Base-by-base conservation (phyloP, 441 rosid species). In the Geranium incanum region DNA sequence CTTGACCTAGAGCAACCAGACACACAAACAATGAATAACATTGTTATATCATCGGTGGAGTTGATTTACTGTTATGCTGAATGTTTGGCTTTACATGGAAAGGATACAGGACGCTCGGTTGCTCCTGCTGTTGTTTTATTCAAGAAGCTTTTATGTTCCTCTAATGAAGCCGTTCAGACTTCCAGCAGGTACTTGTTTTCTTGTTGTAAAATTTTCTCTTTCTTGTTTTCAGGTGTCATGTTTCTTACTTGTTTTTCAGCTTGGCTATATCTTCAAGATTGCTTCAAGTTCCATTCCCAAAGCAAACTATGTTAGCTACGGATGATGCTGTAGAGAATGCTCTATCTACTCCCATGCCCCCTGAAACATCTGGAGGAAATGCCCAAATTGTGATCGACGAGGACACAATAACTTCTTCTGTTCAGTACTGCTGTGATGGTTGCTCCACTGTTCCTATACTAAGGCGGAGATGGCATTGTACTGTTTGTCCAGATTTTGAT, bases 241-340 rank as follows among this genome's bases (percentile, higher is more conserved):
- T 36, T 73, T 72, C 39, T 36, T 41, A 70, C 64, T 70, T 74
- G 33, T 62, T 38, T 78, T 83, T 60, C 95, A 96, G 99, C 89
- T 87, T 96, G 80, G 98, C 99, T 65, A 92, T 96, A 86, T 92
- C 99, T 16, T 94, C 99, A 71, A 94, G 97, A 83, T 84, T 96
- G 81, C 98, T 96, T 76, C 99, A 94, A 84, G 99, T 96, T 76
- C 99, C 99, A 67, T 96, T 96, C 81, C 98, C 99, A 74, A 96
- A 89, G 83, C 99, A 94, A 82, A 94, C 96, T 52, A 89, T 92
- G 88, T 83, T 94, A 84, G 86, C 90, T 69, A 81, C 88, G 74
- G 99, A 96, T 82, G 99, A 96, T 77, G 83, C 84, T 74, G 88
- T 72, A 28, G 97, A 96, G 74, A 86, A 76, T 82, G 81, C 82